Conservation (phyloP, 2,329 filamentous ascomycete genomes). For the Rutstroemia sydowiana region DNA sequence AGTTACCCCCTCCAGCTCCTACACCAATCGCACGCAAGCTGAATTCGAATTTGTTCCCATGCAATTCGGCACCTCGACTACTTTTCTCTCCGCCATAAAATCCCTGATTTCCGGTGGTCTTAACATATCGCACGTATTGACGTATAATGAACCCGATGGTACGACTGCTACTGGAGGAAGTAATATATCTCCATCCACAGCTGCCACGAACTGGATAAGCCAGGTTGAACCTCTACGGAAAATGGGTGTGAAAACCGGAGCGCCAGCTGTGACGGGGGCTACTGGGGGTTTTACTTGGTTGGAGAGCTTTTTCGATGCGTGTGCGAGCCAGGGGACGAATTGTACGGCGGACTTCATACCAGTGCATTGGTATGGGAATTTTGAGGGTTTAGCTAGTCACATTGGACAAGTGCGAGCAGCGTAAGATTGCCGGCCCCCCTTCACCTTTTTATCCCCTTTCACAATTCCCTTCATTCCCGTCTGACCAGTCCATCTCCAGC, state of each 20-base stretch:
- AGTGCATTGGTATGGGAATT: conserved; percentile 61
- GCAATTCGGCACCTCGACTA: conserved; percentile 62
- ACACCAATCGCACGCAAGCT: conserved; percentile 40
- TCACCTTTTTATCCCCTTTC: background rate
- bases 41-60: conserved; percentile 71
- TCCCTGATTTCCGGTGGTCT: conserved; percentile 43
- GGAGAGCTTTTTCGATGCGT: conserved; percentile 55
- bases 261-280: conserved; percentile 63
- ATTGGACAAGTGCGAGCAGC: conserved; percentile 27
- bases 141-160: conserved; percentile 74
- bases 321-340: conserved; percentile 43
- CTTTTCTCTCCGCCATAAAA: conserved; percentile 55
- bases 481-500: conserved; percentile 29
- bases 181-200: conserved; percentile 48
- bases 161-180: conserved; percentile 43
- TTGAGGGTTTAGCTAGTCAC: conserved; percentile 31
- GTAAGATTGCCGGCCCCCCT: conserved; percentile 17
- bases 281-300: conserved; percentile 59
- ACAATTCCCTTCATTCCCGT: background rate
- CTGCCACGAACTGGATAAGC: conserved; percentile 61
- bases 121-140: conserved; percentile 62
- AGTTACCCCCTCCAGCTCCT: conserved; percentile 45
- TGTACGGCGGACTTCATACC: conserved; percentile 59
- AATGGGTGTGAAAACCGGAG: conserved; percentile 58
- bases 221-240: conserved; percentile 63